A percentile compares a stretch with the other conserved stretches of the same genome.
phyloP scores from a whole-genome alignment of 2,329 filamentous ascomycete genomes.

The Apiospora marii region DNA sequence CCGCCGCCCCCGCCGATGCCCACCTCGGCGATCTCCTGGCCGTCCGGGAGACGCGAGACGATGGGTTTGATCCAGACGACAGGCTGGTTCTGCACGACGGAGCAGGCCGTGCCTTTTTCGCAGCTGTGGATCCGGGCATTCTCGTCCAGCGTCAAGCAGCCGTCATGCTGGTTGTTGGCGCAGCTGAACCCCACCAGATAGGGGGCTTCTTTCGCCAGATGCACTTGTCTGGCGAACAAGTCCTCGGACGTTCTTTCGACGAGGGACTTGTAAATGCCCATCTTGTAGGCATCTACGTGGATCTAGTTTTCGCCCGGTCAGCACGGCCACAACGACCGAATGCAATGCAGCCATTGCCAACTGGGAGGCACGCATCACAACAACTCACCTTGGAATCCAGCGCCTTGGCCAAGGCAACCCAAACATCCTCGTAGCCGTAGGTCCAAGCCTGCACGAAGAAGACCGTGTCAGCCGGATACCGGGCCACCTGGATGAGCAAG shows the following conservation, averaged over 20 bases:
- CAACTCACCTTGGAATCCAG: conserved; percentile 66
- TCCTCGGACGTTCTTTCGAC: conserved; percentile 50
- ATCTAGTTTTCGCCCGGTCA: conserved; percentile 55
- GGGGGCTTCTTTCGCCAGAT: conserved; percentile 66
- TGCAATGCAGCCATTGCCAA: neutral
- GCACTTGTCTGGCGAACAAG: conserved; percentile 35
- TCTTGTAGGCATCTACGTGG: conserved; percentile 85
- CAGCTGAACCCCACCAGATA: conserved; percentile 76
- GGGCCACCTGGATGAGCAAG: conserved; percentile 71
- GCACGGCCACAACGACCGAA: neutral
- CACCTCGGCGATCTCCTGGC: conserved; percentile 72
- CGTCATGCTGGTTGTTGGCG: conserved; percentile 73
- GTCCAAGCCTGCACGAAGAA: conserved; percentile 93
- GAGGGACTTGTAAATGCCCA: conserved; percentile 74
- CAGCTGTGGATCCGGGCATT: conserved; percentile 82
- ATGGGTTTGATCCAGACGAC: conserved; percentile 83
- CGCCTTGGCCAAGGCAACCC: conserved; percentile 78
- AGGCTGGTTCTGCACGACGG: conserved; percentile 52
- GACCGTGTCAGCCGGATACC: conserved; percentile 75
- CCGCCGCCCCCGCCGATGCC: conserved; percentile 82
- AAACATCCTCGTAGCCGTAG: conserved; percentile 92
- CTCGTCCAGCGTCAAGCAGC: conserved; percentile 73
- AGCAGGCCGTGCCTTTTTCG: conserved; percentile 74
- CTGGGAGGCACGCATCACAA: too few relatives aligned
- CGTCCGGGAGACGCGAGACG: conserved; percentile 68